Conservation (phyloP, 1,139 yeast species). For the Zygoascus hellenicus region DNA sequence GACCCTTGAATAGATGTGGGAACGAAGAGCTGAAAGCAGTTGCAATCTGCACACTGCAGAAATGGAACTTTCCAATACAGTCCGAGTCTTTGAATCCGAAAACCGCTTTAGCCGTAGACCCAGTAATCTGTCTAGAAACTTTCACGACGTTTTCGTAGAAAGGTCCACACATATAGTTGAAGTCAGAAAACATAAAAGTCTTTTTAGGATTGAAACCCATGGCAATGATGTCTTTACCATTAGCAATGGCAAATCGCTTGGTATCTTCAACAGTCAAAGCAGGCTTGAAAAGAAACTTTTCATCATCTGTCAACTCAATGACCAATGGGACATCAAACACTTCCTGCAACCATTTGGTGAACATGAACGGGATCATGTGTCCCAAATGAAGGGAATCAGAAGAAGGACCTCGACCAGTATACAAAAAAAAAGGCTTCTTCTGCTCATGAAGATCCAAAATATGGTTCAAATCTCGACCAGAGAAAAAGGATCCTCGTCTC, state of each 20-base stretch:
- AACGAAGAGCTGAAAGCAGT: conserved; percentile 94
- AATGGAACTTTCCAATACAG: conserved; percentile 90
- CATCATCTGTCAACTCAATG: conserved; percentile 95
- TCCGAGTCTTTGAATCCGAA: conserved; percentile 95
- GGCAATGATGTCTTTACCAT: conserved; percentile 90
- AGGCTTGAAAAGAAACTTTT: conserved; percentile 90
- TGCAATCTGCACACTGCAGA: conserved; percentile 93
- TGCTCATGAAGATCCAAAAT: conserved; percentile 88
- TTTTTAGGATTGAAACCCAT: conserved; percentile 93
- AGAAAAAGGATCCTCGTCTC: conserved; percentile 87
- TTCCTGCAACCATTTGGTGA: conserved; percentile 97
- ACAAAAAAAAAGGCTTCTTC: conserved; percentile 90
- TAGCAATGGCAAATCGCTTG: conserved; percentile 60
- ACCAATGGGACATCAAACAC: conserved; percentile 97
- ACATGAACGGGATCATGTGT: conserved; percentile 91
- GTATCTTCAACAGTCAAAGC: conserved; percentile 86
- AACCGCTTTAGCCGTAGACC: conserved; percentile 94
- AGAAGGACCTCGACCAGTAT: conserved; percentile 98
- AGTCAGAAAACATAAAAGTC: conserved; percentile 90
- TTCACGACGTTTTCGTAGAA: conserved; percentile 92
- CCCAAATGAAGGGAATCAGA: conserved; percentile 95
- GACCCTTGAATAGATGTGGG: conserved; percentile 83
- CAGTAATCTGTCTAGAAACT: conserved; percentile 92
- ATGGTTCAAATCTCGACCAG: conserved; percentile 77
- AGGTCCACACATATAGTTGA: conserved; percentile 87